A percentile compares a stretch with the other conserved stretches of the same genome.
Conservation (phyloP, 768 basidiomycete genomes). For the Mycena albidolilacea region DNA sequence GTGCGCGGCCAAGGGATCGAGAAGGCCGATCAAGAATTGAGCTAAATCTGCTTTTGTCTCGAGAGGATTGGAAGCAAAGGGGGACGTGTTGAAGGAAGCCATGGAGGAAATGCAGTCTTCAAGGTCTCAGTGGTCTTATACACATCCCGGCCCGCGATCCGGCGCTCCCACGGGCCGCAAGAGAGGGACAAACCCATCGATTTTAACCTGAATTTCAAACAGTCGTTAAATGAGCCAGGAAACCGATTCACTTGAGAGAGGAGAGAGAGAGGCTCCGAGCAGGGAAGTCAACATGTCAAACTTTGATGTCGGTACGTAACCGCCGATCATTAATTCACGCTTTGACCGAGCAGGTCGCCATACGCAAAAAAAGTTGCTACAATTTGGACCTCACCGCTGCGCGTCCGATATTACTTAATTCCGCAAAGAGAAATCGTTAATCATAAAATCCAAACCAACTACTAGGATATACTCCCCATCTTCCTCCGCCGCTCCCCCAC, state of each 20-base stretch:
- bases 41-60: constrained; percentile 72
- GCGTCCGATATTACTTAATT: too few relatives aligned
- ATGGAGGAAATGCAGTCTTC: constrained; percentile 34
- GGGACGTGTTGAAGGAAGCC: constrained; percentile 55
- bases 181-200: background rate
- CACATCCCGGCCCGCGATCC: background rate
- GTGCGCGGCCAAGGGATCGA: constrained; percentile 77
- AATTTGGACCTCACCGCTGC: too few relatives aligned
- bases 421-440: background rate
- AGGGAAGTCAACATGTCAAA: background rate
- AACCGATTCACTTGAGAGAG: background rate
- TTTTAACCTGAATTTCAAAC: background rate
- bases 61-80: constrained; percentile 73
- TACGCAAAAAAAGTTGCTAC: too few relatives aligned
- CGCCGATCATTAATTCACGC: constrained; percentile 14
- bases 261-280: background rate
- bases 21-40: constrained; percentile 67
- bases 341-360: background rate
- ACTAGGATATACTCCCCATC: constrained; percentile 49
- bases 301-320: background rate
- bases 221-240: too few relatives aligned
- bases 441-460: constrained; percentile 1
- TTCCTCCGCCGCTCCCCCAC: constrained; percentile 79
- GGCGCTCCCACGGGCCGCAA: background rate
- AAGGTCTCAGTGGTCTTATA: background rate